A percentile compares a stretch with the other conserved stretches of the same genome.
These are phyloP conservation scores for Luvunga scandens DNA, from an alignment of 345 rosid genomes.

Conservation along the genomic window DNA sequence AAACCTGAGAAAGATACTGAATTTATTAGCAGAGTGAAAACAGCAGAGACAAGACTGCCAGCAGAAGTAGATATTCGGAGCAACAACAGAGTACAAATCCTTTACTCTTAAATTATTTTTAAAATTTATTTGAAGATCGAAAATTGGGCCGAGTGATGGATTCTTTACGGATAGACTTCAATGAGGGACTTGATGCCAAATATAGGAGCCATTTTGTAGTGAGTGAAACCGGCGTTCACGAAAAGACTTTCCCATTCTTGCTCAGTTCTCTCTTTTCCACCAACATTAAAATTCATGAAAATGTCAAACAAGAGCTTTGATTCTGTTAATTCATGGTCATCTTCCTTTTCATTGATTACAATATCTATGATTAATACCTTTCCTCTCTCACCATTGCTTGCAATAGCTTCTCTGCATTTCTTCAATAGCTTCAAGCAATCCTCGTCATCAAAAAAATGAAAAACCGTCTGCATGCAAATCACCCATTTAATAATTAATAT, in stretches of 20 bases:
- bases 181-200: constrained; percentile 27
- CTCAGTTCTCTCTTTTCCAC: constrained; percentile 37
- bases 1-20: too few species aligned
- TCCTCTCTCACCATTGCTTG: constrained; percentile 4
- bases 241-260: constrained; percentile 34
- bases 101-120: too few species aligned
- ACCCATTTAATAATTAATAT: background rate
- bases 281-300: constrained; percentile 32
- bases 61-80: too few species aligned
- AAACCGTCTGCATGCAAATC: constrained; percentile 20
- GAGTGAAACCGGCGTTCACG: constrained; percentile 34
- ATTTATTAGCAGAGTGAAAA: too few species aligned
- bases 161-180: constrained; percentile 19
- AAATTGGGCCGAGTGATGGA: background rate
- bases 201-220: constrained; percentile 31
- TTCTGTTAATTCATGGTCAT: constrained; percentile 19
- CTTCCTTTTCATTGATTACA: constrained; percentile 17
- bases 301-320: constrained; percentile 42
- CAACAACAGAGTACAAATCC: too few species aligned
- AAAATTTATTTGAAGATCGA: background rate
- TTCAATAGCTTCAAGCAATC: constrained; percentile 46
- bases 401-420: constrained; percentile 37
- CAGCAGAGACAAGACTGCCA: too few species aligned
- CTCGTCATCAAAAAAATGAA: constrained; percentile 42
- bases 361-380: constrained; percentile 24